A percentile compares a stretch with the other conserved stretches of the same genome.
Evolutionary conservation across 2,329 filamentous ascomycete species (phyloP).

Genomic region (Fusarium decemcellulare): DNA sequence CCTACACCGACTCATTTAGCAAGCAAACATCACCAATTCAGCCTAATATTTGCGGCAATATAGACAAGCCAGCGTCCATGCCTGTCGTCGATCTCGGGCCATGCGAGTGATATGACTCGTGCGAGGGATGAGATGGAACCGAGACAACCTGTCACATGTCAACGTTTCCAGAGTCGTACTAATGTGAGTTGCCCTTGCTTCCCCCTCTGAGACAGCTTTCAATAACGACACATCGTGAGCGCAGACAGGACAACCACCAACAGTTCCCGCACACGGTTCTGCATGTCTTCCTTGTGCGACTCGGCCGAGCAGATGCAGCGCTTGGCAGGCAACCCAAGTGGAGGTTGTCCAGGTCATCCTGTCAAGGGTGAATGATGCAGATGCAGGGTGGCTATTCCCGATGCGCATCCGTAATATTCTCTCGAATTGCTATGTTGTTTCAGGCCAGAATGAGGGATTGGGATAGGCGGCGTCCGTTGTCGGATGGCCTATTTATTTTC

Average conservation of each 20-base stretch:
- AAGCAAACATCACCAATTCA: conserved; percentile 4
- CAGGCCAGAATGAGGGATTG: too few species aligned
- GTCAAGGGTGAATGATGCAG: too few species aligned
- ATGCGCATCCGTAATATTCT: too few species aligned
- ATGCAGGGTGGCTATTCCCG: too few species aligned
- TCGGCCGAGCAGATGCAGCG: not conserved
- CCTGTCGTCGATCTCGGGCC: conserved; percentile 30
- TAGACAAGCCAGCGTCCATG: conserved; percentile 15
- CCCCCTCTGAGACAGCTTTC: not conserved
- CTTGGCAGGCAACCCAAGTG: not conserved
- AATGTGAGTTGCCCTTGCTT: not conserved
- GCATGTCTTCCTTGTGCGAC: conserved; percentile 6
- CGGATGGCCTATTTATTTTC: too few species aligned
- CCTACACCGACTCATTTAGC: conserved; percentile 11
- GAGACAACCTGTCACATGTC: not conserved
- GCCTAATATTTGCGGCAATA: conserved; percentile 12
- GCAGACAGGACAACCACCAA: too few species aligned
- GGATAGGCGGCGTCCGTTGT: conserved; percentile 8
- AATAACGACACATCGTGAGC: too few species aligned
- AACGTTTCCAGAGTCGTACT: not conserved
- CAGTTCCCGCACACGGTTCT: too few species aligned
- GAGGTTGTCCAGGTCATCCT: not conserved
- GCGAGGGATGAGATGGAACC: not conserved
- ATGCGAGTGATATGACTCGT: conserved; percentile 7
- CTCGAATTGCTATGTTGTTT: too few species aligned